Conservation (phyloP, 192 early-diverging fungal genomes). For the Pilobolus umbonatus region DNA sequence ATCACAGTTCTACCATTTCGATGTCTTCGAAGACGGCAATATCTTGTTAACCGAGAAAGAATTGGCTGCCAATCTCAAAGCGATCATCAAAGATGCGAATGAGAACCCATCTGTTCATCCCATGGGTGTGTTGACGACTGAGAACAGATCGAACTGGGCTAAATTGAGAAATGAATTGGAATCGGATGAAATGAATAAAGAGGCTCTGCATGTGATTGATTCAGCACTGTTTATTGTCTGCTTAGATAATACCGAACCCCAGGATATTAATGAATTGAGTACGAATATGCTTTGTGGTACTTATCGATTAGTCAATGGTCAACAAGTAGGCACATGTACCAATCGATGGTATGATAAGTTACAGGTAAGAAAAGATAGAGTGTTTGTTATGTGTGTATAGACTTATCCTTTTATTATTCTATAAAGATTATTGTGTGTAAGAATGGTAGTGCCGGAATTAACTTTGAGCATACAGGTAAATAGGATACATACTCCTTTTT, state of each 20-base stretch:
- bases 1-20: conserved; percentile 73
- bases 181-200: conserved; percentile 43
- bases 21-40: conserved; percentile 58
- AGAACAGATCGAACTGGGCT: conserved; percentile 76
- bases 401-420: not conserved
- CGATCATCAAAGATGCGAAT: conserved; percentile 50
- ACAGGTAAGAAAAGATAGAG: conserved; percentile 22
- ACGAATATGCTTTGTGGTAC: conserved; percentile 47
- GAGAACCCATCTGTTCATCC: conserved; percentile 44
- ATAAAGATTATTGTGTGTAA: conserved; percentile 59
- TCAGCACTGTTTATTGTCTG: conserved; percentile 68
- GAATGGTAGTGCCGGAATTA: conserved; percentile 78
- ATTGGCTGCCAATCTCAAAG: conserved; percentile 61
- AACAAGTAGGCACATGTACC: conserved; percentile 44
- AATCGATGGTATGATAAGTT: conserved; percentile 90
- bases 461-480: conserved; percentile 78
- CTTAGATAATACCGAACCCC: conserved; percentile 62
- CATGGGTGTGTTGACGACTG: conserved; percentile 62
- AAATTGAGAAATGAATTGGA: conserved; percentile 49
- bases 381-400: not conserved
- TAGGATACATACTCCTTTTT: not conserved
- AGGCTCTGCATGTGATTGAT: conserved; percentile 61
- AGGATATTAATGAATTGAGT: conserved; percentile 29
- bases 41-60: conserved; percentile 51
- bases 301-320: conserved; percentile 37